Evolutionary conservation across 495 filamentous ascomycete genomes (phyloP), one percentile per base, ranked within the genome.

Genomic region (Halenospora varia): DNA sequence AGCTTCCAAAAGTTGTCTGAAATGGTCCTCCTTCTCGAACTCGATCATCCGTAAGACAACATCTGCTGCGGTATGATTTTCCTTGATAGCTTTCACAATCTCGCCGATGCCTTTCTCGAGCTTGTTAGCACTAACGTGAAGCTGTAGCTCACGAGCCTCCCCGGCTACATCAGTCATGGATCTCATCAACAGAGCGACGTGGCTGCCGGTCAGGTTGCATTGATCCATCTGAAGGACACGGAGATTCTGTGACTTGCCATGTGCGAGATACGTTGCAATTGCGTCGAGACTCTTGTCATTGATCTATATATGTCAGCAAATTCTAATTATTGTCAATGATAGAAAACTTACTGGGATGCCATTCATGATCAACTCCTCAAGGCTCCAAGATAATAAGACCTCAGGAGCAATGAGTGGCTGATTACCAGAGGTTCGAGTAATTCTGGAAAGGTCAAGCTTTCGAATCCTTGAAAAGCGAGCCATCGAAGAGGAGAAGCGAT

Each of bases 31-130:
- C 58, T 87, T 81, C 54, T 85, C 50, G 48, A 89, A 96, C 64
- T 96, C 91, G 22, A 97, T 81, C 83, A 93, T 88, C 55, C 88
- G 80, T 77, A 98, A 86, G 19, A 84, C 85, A 20, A 98, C 66
- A 57, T 83, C 84, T 18, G 84, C 77, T 3, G 93, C 92, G 0
- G 88, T 84, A 45, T 82, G 64, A 23, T 80, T 79, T 29, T 77
- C 68, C 9, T 77, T 75, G 56, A 96, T 87, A 19, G 85, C 85
- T 29, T 84, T 77, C 39, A 87, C 83, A 25, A 98, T 77, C 55
- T 81, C 71, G 2, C 83, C 69, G 22, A 83, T 80, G 46, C 85
- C 80, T 63, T 80, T 80, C 61, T 92, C 88, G 23, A 97, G 79
- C 8, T 83, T 81, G 69, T 96, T 98, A 50, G 88, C 86, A 62